Percentiles rank a stretch among this genome's conserved stretches.
phyloP scores from a whole-genome alignment of 2,329 filamentous ascomycete genomes.

The Xylariales sp. region DNA sequence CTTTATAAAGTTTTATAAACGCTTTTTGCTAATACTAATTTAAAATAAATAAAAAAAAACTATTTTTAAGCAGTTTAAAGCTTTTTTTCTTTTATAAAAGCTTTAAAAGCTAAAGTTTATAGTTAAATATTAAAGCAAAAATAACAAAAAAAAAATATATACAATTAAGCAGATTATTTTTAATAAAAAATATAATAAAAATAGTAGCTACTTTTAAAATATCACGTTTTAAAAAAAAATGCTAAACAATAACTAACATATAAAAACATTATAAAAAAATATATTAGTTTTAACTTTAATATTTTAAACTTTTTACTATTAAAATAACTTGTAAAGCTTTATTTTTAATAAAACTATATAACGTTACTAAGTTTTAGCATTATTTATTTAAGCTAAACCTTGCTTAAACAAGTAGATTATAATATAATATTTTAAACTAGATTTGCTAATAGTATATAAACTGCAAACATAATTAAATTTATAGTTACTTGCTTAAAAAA shows the following conservation, averaged over 20 bases:
- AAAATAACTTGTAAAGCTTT: conserved; percentile 64
- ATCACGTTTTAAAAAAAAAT: conserved; percentile 65
- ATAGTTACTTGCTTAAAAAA: conserved; percentile 81
- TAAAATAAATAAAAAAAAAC: conserved; percentile 38
- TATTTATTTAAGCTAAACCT: conserved; percentile 72
- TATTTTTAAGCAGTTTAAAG: conserved; percentile 57
- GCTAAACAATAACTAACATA: conserved; percentile 57
- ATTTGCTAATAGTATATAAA: conserved; percentile 61
- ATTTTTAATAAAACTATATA: conserved; percentile 72
- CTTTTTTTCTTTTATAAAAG: conserved; percentile 66
- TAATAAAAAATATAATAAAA: conserved; percentile 54
- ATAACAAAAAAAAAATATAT: conserved; percentile 60
- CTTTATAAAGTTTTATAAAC: conserved; percentile 44
- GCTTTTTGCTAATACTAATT: conserved; percentile 52
- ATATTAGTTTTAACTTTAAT: conserved; percentile 64
- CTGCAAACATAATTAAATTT: conserved; percentile 89
- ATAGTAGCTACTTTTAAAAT: conserved; percentile 62
- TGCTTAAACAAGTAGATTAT: conserved; percentile 56
- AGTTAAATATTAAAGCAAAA: conserved; percentile 64
- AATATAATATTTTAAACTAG: conserved; percentile 12
- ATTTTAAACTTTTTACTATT: conserved; percentile 66
- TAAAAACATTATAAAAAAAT: conserved; percentile 66
- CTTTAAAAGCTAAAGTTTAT: conserved; percentile 67
- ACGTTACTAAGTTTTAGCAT: conserved; percentile 64
- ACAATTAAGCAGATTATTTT: conserved; percentile 65